Evolutionary conservation across 768 basidiomycete species (phyloP), one percentile per base, ranked within the genome.

Genomic region (Phylloporus rhodoxanthus): DNA sequence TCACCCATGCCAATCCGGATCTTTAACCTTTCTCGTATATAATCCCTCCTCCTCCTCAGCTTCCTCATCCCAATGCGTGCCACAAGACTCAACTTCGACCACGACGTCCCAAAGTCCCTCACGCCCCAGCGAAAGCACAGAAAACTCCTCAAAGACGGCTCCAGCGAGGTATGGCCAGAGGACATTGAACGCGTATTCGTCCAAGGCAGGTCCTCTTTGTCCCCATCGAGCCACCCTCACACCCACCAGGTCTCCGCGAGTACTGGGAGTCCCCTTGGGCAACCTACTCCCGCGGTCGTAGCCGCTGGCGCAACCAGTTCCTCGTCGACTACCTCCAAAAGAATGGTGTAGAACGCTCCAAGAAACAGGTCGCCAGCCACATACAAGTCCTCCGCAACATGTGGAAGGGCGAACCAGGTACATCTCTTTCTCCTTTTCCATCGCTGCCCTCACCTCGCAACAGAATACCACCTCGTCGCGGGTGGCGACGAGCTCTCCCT

Each of bases 281-380:
- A 0, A 84, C 82, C 34, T 87, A 84, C 64, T 84, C 84, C 26
- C 81, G 85, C 19, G 87, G 87, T 28, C 81, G 87, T 58, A 84
- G 82, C 57, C 73, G 86, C 50, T 87, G 85, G 85, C 79, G 87
- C 45, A 90, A 90, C 69, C 87, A 89, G 69, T 91, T 84, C 64
- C 79, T 91, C 54, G 87, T 90, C 63, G 86, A 89, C 55, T 84
- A 86, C 60, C 79, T 91, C 51, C 75, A 82, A 48, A 82, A 80
- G 55, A 71, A 75, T 32, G 84, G 83, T 48, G 78, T 91, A 62
- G 75, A 75, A 23, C 82, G 88, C 36, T 77, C 85, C 39, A 90
- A 90, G 75, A 90, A 91, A 67, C 88, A 91, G 66, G 88, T 91
- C 55, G 88, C 88, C n/a, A 87, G 84, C 66, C 88, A 91, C 60